Percentiles rank a stretch among this genome's conserved stretches.
phyloP scores from a whole-genome alignment of 2,329 filamentous ascomycete species.

The Alternaria hordeiaustralica region DNA sequence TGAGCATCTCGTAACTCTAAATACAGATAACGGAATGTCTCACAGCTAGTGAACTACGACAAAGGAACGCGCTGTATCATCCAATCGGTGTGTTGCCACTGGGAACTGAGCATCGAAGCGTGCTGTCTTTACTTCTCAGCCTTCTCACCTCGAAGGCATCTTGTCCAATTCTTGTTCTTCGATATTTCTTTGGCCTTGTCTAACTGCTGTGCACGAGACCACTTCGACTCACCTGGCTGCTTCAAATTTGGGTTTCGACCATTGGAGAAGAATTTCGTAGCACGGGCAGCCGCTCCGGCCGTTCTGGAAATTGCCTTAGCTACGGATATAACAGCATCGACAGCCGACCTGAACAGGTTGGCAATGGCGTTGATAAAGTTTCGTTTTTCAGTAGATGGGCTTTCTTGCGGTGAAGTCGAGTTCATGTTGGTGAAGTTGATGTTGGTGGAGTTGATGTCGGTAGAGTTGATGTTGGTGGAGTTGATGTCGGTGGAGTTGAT shows the following conservation, averaged over 20 bases:
- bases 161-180: slow-evolving; percentile 14
- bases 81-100: not conserved
- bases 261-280: slow-evolving; percentile 10
- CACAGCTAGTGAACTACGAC: not conserved
- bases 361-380: not conserved
- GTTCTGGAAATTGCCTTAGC: not conserved
- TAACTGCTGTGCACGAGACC: slow-evolving; percentile 5
- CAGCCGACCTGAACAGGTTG: not conserved
- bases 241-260: slow-evolving; percentile 8
- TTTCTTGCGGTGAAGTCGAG: not conserved
- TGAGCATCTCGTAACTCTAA: not conserved
- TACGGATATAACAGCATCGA: not conserved
- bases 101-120: not conserved
- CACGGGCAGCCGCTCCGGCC: not conserved
- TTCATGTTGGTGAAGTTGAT: not conserved
- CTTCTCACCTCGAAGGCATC: slow-evolving; percentile 11
- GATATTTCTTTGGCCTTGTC: slow-evolving; percentile 12
- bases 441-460: not conserved
- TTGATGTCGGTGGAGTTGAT: not conserved
- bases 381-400: slow-evolving; percentile 1
- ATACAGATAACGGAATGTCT: not conserved
- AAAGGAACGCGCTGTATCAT: not conserved
- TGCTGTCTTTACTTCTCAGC: slow-evolving; percentile 7
- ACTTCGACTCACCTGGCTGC: slow-evolving; percentile 11
- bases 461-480: not conserved